phyloP scores from a whole-genome alignment of 2,329 filamentous ascomycete genomes.

The Herpotrichia juniperi region DNA sequence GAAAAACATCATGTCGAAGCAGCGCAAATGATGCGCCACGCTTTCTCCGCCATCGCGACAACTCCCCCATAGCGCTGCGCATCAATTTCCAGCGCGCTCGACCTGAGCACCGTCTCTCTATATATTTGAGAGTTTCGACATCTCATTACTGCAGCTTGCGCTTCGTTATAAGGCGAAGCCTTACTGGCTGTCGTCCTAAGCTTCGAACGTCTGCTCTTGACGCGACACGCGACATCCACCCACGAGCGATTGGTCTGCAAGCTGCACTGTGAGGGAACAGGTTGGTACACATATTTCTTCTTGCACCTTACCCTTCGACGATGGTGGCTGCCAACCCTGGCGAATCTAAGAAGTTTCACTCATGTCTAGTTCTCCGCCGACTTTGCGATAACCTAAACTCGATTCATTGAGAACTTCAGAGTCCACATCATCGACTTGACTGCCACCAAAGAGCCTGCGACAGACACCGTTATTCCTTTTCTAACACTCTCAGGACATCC shows the following conservation, averaged over 20 bases:
- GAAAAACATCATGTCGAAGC: slow-evolving; percentile 2
- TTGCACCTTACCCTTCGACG: neutral
- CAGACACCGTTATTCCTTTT: neutral
- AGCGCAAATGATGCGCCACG: slow-evolving; percentile 6
- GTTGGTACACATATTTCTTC: neutral
- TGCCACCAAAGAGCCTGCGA: neutral
- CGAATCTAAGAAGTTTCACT: neutral
- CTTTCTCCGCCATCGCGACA: slow-evolving; percentile 2
- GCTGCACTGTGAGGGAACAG: neutral
- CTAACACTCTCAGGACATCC: neutral
- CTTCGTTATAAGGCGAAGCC: neutral
- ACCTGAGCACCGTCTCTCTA: neutral
- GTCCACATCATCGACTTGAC: neutral
- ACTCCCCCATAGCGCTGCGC: slow-evolving; percentile 10
- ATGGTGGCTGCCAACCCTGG: neutral
- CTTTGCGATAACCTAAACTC: neutral
- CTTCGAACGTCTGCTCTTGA: neutral
- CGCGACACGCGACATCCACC: neutral
- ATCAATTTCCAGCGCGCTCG: neutral
- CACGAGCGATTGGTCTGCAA: neutral
- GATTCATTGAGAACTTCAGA: too few species aligned
- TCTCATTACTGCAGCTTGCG: neutral
- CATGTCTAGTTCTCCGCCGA: neutral
- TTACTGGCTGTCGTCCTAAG: neutral
- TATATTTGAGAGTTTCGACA: neutral